Evolutionary conservation across 2,329 filamentous ascomycete genomes (phyloP), one percentile per base, ranked within the genome.

Genomic region (Colletotrichum agaves): DNA sequence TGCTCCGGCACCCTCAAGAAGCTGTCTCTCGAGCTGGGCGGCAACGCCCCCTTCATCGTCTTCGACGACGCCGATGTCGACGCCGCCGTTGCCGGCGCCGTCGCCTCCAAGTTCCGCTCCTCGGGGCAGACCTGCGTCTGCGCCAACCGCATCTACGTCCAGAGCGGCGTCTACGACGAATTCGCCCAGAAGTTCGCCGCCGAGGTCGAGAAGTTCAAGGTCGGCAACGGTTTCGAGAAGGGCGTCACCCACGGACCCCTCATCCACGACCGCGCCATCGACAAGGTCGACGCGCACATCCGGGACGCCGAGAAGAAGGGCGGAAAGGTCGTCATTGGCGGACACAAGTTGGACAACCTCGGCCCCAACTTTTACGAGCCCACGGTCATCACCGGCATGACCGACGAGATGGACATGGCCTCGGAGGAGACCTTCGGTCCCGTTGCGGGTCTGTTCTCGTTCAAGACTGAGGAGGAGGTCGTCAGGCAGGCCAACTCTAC

Each of bases 61-160:
- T 98, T 98, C 75, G 94, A 98, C 75, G 95, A 98, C 75, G 93
- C 95, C 19, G 93, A 98, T 76, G 82, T 98, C 19, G 94, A 98
- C 67, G 82, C 84, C 4, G 96, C 96, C 2, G 93, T 98, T 1
- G 82, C 88, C 0, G 95, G 94, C 27, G 94, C 94, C 53, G 87
- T 98, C 61, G 83, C 90, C 23, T 94, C 89, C 75, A 99, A 98
- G 79, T 98, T 98, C 88, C 91, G 96, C 61, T 93, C 91, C 41
- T 97, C 93, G 0, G 96, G 96, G 39, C 96, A 99, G 84, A 98
- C 96, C 0, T 99, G 96, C 78, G 94, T 98, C 21, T 94, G 92
- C 75, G 92, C 92, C 27, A 97, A 97, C 82, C 86, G 93, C 33
- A 88, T 97, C 71, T 95, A 92, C 78, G 87, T 97, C 8, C 93